Conservation (phyloP, 169 alveolate species). For the Plasmodium adleri region DNA sequence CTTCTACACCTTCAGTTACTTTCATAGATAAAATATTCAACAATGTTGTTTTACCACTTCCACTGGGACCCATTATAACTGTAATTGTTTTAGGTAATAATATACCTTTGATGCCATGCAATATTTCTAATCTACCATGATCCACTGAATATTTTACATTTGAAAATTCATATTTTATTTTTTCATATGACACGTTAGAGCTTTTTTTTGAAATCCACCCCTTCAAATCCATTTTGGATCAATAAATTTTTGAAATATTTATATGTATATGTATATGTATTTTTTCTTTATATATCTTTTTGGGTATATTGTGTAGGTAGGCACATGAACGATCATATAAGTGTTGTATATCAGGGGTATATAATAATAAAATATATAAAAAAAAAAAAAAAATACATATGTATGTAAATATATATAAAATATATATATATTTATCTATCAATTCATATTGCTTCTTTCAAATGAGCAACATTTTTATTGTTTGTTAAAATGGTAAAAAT, state of each 20-base stretch:
- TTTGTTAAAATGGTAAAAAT: no score
- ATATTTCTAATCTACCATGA: slow-evolving; percentile 54
- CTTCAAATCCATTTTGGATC: not conserved
- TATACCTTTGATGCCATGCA: slow-evolving; percentile 54
- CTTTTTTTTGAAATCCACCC: not conserved
- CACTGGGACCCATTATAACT: slow-evolving; percentile 83
- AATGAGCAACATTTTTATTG: no score
- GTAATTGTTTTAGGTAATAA: slow-evolving; percentile 68
- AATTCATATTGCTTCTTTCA: no score
- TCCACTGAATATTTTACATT: slow-evolving; percentile 53
- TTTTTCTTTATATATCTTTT: not conserved
- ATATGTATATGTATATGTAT: no score
- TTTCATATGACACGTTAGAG: not conserved
- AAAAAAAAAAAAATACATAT: not conserved
- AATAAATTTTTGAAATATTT: no score
- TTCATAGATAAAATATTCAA: slow-evolving; percentile 79
- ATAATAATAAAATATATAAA: no score
- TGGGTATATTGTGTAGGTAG: not conserved
- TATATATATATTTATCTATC: not conserved
- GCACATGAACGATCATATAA: no score
- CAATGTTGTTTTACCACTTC: slow-evolving; percentile 87
- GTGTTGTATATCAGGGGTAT: no score
- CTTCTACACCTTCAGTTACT: slow-evolving; percentile 64
- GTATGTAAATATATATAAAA: not conserved
- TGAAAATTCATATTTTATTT: slow-evolving; percentile 59